Evolutionary conservation across 2,329 filamentous ascomycete species (phyloP).

Genomic region (Cladosporium oxysporum): DNA sequence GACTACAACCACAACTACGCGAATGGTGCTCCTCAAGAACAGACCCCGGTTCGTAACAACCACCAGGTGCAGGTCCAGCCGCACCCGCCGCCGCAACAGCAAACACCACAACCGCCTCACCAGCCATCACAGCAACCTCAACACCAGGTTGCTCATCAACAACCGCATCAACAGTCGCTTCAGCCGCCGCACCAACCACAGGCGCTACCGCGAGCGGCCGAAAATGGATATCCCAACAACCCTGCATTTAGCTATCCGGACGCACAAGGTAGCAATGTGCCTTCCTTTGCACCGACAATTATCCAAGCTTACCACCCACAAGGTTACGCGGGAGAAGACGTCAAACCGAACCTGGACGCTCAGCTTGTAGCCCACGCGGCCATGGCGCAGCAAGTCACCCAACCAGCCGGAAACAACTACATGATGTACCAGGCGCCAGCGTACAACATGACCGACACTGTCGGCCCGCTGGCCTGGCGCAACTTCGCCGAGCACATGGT

Average conservation of each 20-base stretch:
- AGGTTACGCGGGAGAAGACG: slow-evolving; percentile 23
- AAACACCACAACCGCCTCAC: slow-evolving; percentile 15
- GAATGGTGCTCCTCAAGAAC: slow-evolving; percentile 2
- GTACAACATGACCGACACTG: not conserved
- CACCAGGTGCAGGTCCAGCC: slow-evolving; percentile 9
- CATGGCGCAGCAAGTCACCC: slow-evolving; percentile 21
- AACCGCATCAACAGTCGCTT: slow-evolving; percentile 20
- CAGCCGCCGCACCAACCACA: slow-evolving; percentile 22
- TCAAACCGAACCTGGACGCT: slow-evolving; percentile 30
- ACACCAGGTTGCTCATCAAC: slow-evolving; percentile 4
- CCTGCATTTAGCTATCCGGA: slow-evolving; percentile 27
- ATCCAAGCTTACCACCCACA: slow-evolving; percentile 23
- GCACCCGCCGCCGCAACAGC: slow-evolving; percentile 13
- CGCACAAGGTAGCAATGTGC: slow-evolving; percentile 19
- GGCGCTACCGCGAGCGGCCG: slow-evolving; percentile 9
- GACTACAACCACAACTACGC: not conserved
- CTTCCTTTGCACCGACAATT: not conserved
- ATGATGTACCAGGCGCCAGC: slow-evolving; percentile 27
- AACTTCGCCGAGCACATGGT: slow-evolving; percentile 35
- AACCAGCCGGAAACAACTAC: slow-evolving; percentile 23
- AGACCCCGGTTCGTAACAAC: not conserved
- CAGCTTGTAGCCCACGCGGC: slow-evolving; percentile 25
- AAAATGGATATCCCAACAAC: slow-evolving; percentile 6
- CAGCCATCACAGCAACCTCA: slow-evolving; percentile 1
- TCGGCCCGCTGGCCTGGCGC: slow-evolving; percentile 36